Evolutionary conservation across 2,329 filamentous ascomycete species (phyloP).

Genomic region (Aspergillus pseudotamarii): DNA sequence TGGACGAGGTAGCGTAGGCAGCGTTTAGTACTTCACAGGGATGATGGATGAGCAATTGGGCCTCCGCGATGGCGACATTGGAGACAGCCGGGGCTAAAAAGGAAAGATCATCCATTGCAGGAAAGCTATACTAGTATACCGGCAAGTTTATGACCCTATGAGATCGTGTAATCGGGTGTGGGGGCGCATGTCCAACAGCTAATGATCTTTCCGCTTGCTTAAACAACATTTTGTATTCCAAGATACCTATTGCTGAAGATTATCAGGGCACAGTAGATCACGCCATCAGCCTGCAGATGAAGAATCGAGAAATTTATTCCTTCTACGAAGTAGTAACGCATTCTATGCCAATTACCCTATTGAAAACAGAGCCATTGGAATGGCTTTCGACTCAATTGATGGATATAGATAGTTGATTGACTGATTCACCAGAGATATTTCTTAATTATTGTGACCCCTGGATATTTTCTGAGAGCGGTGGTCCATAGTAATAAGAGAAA

Average conservation of each 20-base stretch:
- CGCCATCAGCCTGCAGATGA: conserved; percentile 9
- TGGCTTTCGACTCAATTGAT: neutral
- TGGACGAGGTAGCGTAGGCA: neutral
- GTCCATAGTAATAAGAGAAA: neutral
- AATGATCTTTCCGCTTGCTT: neutral
- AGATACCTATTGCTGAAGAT: neutral
- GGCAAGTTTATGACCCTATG: neutral
- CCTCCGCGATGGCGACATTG: conserved; percentile 22
- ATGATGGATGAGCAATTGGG: conserved; percentile 25
- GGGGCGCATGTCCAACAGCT: neutral
- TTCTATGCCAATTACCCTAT: neutral
- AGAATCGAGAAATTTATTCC: neutral
- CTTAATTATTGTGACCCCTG: neutral
- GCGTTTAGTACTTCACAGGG: neutral
- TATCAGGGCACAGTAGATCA: neutral
- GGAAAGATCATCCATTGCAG: neutral
- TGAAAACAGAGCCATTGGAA: neutral
- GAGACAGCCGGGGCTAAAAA: neutral
- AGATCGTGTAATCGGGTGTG: neutral
- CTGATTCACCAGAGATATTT: neutral
- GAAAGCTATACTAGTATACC: neutral
- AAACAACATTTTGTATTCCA: neutral
- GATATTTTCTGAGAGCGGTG: neutral
- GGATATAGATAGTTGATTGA: neutral
- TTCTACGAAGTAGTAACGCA: neutral